Conservation (phyloP, 2,329 filamentous ascomycete species). For the Sclerotinia nivalis region DNA sequence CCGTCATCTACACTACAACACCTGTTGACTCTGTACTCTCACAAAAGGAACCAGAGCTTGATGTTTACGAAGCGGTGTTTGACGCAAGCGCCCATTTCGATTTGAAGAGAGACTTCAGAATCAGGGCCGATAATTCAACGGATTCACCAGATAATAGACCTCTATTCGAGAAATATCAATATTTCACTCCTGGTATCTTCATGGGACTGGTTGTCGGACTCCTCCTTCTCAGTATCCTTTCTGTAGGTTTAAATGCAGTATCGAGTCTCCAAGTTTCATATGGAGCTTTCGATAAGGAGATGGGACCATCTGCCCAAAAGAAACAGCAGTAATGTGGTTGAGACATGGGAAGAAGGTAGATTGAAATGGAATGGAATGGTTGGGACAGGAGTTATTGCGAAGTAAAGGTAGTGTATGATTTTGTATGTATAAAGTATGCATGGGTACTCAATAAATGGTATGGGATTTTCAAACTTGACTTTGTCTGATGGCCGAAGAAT, state of each 20-base stretch:
- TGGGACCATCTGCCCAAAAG: constrained; percentile 85
- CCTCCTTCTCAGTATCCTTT: constrained; percentile 74
- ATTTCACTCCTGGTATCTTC: constrained; percentile 88
- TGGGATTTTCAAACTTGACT: neutral
- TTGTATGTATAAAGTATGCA: constrained; percentile 23
- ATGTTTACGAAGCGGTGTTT: constrained; percentile 64
- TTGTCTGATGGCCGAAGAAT: neutral
- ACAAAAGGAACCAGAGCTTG: constrained; percentile 2
- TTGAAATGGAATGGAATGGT: neutral
- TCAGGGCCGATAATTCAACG: constrained; percentile 45
- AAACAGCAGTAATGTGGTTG: constrained; percentile 57
- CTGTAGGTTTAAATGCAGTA: constrained; percentile 75
- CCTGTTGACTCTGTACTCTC: constrained; percentile 41
- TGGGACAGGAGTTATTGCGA: constrained; percentile 11
- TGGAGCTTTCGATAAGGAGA: constrained; percentile 95
- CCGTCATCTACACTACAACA: constrained; percentile 73
- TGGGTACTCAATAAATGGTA: constrained; percentile 12
- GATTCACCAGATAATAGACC: constrained; percentile 51
- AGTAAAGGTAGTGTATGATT: constrained; percentile 14
- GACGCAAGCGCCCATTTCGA: constrained; percentile 66
- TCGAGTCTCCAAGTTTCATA: constrained; percentile 85
- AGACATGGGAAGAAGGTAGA: neutral
- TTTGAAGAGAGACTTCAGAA: constrained; percentile 60
- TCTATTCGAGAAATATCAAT: constrained; percentile 92
- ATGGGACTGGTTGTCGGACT: constrained; percentile 75